Evolutionary conservation across 306 rosid species (phyloP).

Genomic region (Abrus pulchellus): DNA sequence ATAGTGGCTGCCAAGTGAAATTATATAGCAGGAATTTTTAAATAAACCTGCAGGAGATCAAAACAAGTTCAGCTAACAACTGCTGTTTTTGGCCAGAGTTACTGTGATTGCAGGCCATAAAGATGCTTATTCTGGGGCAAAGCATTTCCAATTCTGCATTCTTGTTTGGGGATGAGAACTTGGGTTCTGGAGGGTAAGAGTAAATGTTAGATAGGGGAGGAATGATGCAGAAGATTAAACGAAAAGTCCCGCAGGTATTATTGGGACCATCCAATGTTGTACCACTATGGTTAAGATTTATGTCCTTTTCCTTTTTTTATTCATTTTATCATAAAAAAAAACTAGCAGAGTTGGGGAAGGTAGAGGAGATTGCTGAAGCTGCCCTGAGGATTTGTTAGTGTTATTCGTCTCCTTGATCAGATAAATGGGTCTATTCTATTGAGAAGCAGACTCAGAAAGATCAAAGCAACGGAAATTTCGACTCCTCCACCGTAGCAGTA

Average conservation of each 20-base stretch:
- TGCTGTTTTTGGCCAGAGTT: conserved; percentile 47
- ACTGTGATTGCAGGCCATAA: conserved; percentile 42
- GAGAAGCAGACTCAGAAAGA: conserved; percentile 37
- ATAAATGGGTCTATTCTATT: conserved; percentile 5
- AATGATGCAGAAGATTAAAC: conserved; percentile 51
- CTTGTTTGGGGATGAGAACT: conserved; percentile 42
- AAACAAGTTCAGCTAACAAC: conserved; percentile 48
- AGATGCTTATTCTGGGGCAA: conserved; percentile 38
- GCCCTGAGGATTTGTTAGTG: conserved; percentile 38
- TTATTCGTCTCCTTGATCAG: neutral
- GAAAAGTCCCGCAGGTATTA: conserved; percentile 45
- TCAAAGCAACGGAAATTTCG: conserved; percentile 34
- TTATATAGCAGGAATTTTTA: conserved; percentile 52
- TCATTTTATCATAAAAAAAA: conserved; percentile 64
- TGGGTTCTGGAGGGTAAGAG: conserved; percentile 19
- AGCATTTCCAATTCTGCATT: conserved; percentile 38
- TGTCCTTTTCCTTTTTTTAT: conserved; percentile 63
- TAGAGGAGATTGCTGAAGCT: conserved; percentile 48
- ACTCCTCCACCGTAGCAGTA: conserved; percentile 27
- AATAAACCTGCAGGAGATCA: conserved; percentile 52
- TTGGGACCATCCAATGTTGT: conserved; percentile 55
- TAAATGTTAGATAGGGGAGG: neutral
- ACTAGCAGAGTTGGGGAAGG: conserved; percentile 47
- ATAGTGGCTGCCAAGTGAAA: conserved; percentile 47
- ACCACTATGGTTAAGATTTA: conserved; percentile 58